A percentile compares a stretch with the other conserved stretches of the same genome.
Evolutionary conservation across 2,329 filamentous ascomycete genomes (phyloP).

Genomic region (Diaporthe sp.): DNA sequence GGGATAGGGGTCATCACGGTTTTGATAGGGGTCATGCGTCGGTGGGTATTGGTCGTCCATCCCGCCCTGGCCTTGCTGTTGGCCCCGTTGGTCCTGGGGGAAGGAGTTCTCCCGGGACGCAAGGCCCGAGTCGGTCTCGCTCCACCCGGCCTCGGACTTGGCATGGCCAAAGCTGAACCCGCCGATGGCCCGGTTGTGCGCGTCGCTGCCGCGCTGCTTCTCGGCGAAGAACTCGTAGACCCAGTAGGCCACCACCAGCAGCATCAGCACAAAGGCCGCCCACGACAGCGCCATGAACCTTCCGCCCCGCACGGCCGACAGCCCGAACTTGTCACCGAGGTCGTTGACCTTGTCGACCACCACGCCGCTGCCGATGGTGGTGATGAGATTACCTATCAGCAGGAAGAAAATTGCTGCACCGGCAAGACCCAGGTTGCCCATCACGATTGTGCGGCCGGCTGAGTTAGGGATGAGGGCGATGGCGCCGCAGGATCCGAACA

Average conservation of each 20-base stretch:
- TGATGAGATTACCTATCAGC: constrained; percentile 59
- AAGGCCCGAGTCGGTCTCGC: not conserved
- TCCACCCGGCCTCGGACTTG: not conserved
- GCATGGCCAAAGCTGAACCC: not conserved
- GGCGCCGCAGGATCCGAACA: constrained; percentile 42
- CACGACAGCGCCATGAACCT: constrained; percentile 63
- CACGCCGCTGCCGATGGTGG: constrained; percentile 57
- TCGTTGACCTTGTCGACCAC: constrained; percentile 59
- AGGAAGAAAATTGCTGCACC: constrained; percentile 54
- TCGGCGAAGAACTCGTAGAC: constrained; percentile 35
- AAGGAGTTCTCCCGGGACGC: constrained; percentile 3
- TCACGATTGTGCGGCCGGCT: constrained; percentile 43
- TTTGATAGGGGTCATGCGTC: not conserved
- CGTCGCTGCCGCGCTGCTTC: constrained; percentile 19
- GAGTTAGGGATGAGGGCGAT: constrained; percentile 39
- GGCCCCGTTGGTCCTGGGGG: not conserved
- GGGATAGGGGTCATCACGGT: no score
- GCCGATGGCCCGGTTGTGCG: constrained; percentile 6
- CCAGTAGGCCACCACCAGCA: constrained; percentile 45
- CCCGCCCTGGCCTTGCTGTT: not conserved
- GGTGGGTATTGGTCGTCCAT: not conserved
- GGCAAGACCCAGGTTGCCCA: constrained; percentile 57
- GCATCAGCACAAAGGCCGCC: constrained; percentile 62
- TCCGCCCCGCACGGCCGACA: constrained; percentile 58
- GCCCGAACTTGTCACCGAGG: constrained; percentile 58